Evolutionary conservation across 495 filamentous ascomycete species (phyloP).

Genomic region (Neurospora africana): DNA sequence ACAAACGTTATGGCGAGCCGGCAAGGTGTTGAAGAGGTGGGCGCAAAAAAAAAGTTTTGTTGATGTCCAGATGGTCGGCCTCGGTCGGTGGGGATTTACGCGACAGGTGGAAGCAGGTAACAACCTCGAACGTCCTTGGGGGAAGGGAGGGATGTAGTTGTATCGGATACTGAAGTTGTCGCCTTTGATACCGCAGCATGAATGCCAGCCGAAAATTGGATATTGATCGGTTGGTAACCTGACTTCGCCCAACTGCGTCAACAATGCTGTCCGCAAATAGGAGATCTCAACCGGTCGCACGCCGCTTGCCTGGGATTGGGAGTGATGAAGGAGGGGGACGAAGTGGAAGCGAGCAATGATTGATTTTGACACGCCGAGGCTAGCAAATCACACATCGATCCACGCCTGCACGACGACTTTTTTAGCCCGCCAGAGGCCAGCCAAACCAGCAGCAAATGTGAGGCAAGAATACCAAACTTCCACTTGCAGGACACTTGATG

Average conservation of each 20-base stretch:
- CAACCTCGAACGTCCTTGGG: background rate
- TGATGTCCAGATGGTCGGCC: background rate
- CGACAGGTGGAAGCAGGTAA: background rate
- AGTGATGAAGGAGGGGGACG: constrained; percentile 9
- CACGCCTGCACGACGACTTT: background rate
- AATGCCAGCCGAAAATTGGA: background rate
- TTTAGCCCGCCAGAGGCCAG: background rate
- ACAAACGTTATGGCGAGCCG: background rate
- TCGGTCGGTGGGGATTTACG: background rate
- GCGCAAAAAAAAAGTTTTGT: background rate
- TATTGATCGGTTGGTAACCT: background rate
- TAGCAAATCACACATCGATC: constrained; percentile 21
- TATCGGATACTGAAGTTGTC: background rate
- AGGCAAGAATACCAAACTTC: background rate
- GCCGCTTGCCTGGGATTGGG: constrained; percentile 4
- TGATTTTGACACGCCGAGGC: constrained; percentile 17
- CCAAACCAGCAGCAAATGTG: background rate
- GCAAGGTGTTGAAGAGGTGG: background rate
- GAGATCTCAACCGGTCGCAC: background rate
- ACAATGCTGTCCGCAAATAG: background rate
- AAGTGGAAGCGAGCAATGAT: constrained; percentile 9
- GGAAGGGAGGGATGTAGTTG: background rate
- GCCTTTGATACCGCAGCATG: background rate
- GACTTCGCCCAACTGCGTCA: background rate
- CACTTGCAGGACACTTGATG: background rate